Evolutionary conservation across 2,329 filamentous ascomycete species (phyloP).

Genomic region (Hypoxylon sp.): DNA sequence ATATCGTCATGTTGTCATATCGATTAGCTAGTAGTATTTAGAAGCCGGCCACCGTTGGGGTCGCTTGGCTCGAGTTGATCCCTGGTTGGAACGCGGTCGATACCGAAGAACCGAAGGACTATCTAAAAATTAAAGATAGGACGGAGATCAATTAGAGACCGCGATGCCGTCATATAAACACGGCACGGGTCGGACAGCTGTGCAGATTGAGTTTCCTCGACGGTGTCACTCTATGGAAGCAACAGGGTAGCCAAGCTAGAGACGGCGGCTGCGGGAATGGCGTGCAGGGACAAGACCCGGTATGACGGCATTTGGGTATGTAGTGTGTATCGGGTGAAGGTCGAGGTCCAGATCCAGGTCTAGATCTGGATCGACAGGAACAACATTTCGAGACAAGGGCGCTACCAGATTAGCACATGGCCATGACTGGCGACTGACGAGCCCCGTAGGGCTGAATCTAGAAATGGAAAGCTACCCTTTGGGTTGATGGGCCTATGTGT

Average conservation of each 20-base stretch:
- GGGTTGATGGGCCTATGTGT: conserved; percentile 29
- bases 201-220: conserved; percentile 29
- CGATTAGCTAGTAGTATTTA: background rate
- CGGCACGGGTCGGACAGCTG: conserved; percentile 2
- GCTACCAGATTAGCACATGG: conserved; percentile 39
- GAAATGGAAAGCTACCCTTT: conserved; percentile 37
- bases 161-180: conserved; percentile 8
- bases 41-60: conserved; percentile 3
- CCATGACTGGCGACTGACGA: conserved; percentile 27
- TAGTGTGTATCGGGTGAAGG: conserved; percentile 28
- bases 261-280: conserved; percentile 27
- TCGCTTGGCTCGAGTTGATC: conserved; percentile 10
- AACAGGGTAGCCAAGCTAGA: conserved; percentile 24
- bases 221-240: conserved; percentile 22
- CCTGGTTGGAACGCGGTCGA: background rate
- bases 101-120: background rate
- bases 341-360: conserved; percentile 2
- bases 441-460: conserved; percentile 42
- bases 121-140: background rate
- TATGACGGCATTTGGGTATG: conserved; percentile 39
- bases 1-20: conserved; percentile 4
- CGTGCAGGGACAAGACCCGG: conserved; percentile 26
- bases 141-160: conserved; percentile 6
- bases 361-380: conserved; percentile 39
- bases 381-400: conserved; percentile 35